Conservation (phyloP, 139 green algal genomes). For the Chlamydomonas schloesseri region DNA sequence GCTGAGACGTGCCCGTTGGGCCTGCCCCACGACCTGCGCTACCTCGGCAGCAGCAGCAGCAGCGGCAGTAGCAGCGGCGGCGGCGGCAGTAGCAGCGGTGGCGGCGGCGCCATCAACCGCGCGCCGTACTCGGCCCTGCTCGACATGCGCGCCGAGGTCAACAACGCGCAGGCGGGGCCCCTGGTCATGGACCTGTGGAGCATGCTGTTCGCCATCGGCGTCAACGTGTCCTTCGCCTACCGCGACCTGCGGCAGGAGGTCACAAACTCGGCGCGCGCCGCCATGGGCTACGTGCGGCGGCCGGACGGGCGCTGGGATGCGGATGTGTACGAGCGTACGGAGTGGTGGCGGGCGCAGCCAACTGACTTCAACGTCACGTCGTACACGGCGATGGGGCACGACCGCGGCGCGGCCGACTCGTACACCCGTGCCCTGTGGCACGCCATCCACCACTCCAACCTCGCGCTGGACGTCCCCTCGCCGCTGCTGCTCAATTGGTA, state of each 20-base stretch:
- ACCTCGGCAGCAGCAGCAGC: not conserved
- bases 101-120: not conserved
- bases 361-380: not conserved
- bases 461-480: not conserved
- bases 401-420: not conserved
- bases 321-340: not conserved
- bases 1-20: not conserved
- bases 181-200: not conserved
- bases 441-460: not conserved
- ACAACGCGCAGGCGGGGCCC: not conserved
- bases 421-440: not conserved
- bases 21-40: not conserved
- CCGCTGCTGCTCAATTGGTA: not conserved
- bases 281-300: not conserved
- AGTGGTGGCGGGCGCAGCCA: not conserved
- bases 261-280: not conserved
- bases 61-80: not conserved
- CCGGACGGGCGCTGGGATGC: not conserved
- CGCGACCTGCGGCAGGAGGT: not conserved
- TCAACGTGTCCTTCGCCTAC: not conserved
- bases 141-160: not conserved
- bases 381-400: not conserved
- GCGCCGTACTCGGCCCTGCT: not conserved
- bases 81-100: not conserved
- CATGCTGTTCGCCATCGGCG: not conserved